Base-by-base conservation (phyloP, 306 rosid species). In the Inga laurina region DNA sequence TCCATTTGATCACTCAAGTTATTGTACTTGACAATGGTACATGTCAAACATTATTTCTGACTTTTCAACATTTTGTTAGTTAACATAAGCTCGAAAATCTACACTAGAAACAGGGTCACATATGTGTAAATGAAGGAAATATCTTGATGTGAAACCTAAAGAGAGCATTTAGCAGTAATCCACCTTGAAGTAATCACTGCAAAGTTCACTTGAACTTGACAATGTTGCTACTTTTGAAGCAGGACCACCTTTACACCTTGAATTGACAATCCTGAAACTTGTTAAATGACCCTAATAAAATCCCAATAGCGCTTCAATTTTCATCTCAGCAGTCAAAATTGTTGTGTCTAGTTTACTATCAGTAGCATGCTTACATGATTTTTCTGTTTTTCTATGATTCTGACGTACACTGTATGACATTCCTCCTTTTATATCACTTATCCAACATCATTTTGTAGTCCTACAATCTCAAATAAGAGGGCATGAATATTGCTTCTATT, bases 361-460 rank as follows among this genome's bases (percentile, higher is more conserved):
- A 27, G 19, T 62, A 78, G 56, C 46, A 24, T 48, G 41, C 61
- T 18, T n/a, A 49, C 68, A 45, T 77, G 21, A 32, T 37, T 75
- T 76, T 32, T 82, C 77, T 41, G 35, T 39, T 39, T 37, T 39
- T 39, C 43, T 39, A 6, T 44, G 22, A 43, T 10, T 16, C 56
- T 35, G 27, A 11, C 10, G 18, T 45, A 78, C n/a, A 13, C 66
- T 75, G 57, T 44, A 57, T 68, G 24, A 51, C 44, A 43, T 56
- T 34, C 65, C 41, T 82, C 67, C 49, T 41, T 67, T 76, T 76
- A 41, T 30, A 75, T 19, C 57, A 41, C 49, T 67, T 41, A 75
- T 35, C 74, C 68, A 49, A 79, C 32, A 15, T 72, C 70, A 8
- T 39, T 24, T 27, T 10, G 43, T 39, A 39, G 43, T 39, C 43